A percentile compares a stretch with the other conserved stretches of the same genome.
phyloP scores from a whole-genome alignment of 352 stramenopile genomes.

The Blastocystis sp. region DNA sequence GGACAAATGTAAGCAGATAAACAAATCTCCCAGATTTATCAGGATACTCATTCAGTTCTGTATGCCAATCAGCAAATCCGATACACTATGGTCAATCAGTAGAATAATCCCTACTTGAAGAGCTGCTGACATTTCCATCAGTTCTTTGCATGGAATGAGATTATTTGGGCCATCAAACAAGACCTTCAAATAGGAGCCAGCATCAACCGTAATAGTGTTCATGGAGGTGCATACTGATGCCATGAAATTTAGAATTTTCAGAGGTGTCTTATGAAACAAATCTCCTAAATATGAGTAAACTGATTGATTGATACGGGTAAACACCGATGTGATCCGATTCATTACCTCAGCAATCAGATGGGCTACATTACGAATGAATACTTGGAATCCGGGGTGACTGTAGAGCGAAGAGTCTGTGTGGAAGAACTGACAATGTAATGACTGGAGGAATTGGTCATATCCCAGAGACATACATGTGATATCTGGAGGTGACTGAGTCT shows the following conservation, averaged over 20 bases:
- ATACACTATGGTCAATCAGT: neutral
- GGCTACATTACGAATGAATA: neutral
- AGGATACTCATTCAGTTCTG: neutral
- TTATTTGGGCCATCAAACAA: neutral
- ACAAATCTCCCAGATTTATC: neutral
- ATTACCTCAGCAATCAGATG: neutral
- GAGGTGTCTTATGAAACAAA: neutral
- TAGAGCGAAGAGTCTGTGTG: slow-evolving; percentile 57
- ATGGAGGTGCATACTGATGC: neutral
- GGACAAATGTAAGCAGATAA: neutral
- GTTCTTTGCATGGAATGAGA: slow-evolving; percentile 15
- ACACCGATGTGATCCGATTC: neutral
- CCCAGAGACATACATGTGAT: neutral
- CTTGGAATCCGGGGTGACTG: neutral
- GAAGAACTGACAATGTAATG: slow-evolving; percentile 59
- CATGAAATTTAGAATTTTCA: neutral
- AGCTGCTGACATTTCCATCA: neutral
- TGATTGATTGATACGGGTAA: neutral
- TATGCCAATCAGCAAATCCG: neutral
- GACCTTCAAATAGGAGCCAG: neutral
- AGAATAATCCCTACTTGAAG: neutral
- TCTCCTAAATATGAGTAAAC: neutral
- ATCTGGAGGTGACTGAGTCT: neutral
- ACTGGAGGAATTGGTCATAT: slow-evolving; percentile 57
- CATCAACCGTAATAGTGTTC: slow-evolving; percentile 26